Conservation (phyloP, 192 early-diverging fungal genomes). For the Linnemannia elongata region DNA sequence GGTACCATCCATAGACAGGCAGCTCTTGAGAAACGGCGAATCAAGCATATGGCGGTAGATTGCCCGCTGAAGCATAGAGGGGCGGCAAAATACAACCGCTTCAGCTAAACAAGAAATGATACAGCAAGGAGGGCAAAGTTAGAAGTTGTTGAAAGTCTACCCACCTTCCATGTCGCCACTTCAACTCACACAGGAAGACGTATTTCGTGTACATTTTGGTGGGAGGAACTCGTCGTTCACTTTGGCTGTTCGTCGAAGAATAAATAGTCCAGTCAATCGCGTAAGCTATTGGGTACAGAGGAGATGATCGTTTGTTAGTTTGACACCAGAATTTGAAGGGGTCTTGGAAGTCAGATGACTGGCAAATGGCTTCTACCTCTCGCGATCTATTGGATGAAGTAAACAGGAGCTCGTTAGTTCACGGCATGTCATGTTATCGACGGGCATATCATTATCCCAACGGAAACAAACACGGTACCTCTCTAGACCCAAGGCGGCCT, state of each 20-base stretch:
- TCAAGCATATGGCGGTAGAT: slow-evolving; percentile 51
- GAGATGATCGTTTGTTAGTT: background rate
- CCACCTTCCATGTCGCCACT: no score
- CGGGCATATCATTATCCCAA: background rate
- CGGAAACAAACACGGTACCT: slow-evolving; percentile 8
- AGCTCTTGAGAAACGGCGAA: slow-evolving; percentile 32
- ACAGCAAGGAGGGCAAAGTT: background rate
- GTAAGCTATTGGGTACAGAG: slow-evolving; percentile 36
- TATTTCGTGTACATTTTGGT: slow-evolving; percentile 57
- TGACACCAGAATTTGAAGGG: background rate
- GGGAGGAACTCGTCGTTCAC: slow-evolving; percentile 69
- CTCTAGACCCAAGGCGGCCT: slow-evolving; percentile 26
- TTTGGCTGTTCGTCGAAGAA: slow-evolving; percentile 70
- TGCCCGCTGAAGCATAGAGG: slow-evolving; percentile 57
- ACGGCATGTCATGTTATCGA: no score
- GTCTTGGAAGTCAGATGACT: no score
- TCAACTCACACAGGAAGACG: background rate
- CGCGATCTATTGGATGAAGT: background rate
- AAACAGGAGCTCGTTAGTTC: background rate
- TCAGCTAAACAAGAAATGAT: slow-evolving; percentile 51
- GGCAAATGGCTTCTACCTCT: background rate
- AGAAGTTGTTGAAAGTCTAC: background rate
- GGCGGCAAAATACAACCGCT: slow-evolving; percentile 67
- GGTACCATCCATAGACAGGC: slow-evolving; percentile 47
- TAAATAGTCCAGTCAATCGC: slow-evolving; percentile 63